Percentiles rank a stretch among this genome's conserved stretches.
Evolutionary conservation across 1,284 basidiomycete genomes (phyloP).

Genomic region (Trichosporon asahii): DNA sequence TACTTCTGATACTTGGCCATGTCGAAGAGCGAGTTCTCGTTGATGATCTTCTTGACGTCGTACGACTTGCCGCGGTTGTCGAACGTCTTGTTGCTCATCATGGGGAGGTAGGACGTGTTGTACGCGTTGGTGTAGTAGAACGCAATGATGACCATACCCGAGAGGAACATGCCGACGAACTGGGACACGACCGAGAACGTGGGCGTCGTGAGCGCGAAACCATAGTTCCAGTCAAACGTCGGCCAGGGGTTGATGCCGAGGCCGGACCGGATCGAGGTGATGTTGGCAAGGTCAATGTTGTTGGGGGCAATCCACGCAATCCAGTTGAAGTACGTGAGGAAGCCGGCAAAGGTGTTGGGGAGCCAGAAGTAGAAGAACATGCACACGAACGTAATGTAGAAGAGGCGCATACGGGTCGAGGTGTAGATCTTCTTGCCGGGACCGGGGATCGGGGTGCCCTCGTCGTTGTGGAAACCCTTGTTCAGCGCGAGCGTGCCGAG

Average conservation of each 20-base stretch:
- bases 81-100: conserved; percentile 29
- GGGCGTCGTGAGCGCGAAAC: conserved; percentile 29
- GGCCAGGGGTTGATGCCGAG: conserved; percentile 35
- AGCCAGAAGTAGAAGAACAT: conserved; percentile 51
- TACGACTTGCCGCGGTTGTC: conserved; percentile 55
- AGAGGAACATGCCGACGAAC: conserved; percentile 32
- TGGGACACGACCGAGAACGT: conserved; percentile 37
- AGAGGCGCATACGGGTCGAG: conserved; percentile 40
- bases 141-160: conserved; percentile 25
- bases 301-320: conserved; percentile 60
- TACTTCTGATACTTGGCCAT: conserved; percentile 30
- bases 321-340: conserved; percentile 60
- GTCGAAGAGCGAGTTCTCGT: conserved; percentile 20
- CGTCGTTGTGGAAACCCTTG: conserved; percentile 41
- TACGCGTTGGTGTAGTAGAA: conserved; percentile 23
- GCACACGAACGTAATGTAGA: conserved; percentile 30
- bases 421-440: conserved; percentile 28
- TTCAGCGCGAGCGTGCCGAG: conserved; percentile 51
- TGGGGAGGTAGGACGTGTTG: conserved; percentile 22
- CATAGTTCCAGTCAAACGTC: conserved; percentile 47
- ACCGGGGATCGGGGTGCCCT: conserved; percentile 41
- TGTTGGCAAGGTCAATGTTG: conserved; percentile 28
- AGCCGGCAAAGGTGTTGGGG: conserved; percentile 50
- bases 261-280: conserved; percentile 31
- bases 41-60: conserved; percentile 24